Evolutionary conservation across 2,329 filamentous ascomycete species (phyloP).

Genomic region (Xylariaceae sp.): DNA sequence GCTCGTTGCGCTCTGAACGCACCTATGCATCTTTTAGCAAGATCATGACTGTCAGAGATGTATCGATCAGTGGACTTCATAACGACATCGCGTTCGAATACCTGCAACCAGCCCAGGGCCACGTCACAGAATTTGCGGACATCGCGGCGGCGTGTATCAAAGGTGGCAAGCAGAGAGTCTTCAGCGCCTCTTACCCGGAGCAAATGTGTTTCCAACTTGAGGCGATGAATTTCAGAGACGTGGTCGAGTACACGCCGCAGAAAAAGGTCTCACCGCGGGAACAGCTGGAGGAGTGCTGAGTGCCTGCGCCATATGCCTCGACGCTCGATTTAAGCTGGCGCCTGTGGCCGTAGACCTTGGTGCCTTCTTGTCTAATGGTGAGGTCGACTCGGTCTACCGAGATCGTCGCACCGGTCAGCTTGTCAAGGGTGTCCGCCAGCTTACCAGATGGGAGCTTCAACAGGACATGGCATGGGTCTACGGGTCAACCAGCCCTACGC

Average conservation of each 20-base stretch:
- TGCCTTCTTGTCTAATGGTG: background rate
- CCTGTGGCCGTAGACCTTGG: background rate
- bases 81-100: background rate
- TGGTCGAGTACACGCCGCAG: too few relatives aligned
- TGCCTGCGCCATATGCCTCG: background rate
- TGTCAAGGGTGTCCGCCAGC: background rate
- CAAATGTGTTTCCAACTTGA: background rate
- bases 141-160: background rate
- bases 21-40: background rate
- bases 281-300: background rate
- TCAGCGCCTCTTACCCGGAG: background rate
- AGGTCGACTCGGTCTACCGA: background rate
- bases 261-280: too few relatives aligned
- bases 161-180: background rate
- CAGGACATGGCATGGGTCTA: background rate
- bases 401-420: background rate
- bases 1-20: background rate
- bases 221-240: background rate
- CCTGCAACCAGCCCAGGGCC: too few relatives aligned
- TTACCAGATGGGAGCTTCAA: conserved; percentile 1
- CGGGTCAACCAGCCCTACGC: background rate
- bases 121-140: background rate
- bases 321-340: background rate
- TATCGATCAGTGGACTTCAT: background rate
- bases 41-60: background rate